Base-by-base conservation (phyloP, 495 filamentous ascomycete genomes). In the Talaromyces adpressus region DNA sequence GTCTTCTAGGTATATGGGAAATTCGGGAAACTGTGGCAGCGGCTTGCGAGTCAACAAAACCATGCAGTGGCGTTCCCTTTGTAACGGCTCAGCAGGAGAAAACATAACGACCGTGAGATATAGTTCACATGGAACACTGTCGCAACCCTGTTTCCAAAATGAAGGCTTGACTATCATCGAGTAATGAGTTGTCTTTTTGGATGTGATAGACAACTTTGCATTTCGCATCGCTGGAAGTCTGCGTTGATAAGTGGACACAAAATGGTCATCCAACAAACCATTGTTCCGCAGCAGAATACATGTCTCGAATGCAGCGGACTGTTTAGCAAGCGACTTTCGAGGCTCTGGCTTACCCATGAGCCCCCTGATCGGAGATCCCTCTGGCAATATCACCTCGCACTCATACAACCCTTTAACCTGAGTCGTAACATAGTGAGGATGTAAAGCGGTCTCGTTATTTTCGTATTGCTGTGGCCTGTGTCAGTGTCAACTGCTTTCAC, bases 291-390 rank as follows among this genome's bases (percentile, higher is more conserved):
- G 82, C 61, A 85, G 62, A 3, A 94, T 65, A 67, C 92, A 97
- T 51, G 89, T 83, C 69, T 94, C 88, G 70, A 94, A 98, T 3
- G 94, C 94, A 14, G 91, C 94, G 7, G 92, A 89, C 66, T 90
- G 87, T 72, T 96, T 97, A n/a, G 94, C 94, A 14, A 84, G 75
- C 23, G 85, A 76, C 69, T 95, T 98, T 59, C 80, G 89, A 2
- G 75, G 61, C 59, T 82, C 83, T 1, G 83, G 73, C 11, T 67
- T 69, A 36, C 94, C 93, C 45, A 84, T 81, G 9, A 86, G 79
- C 51, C 81, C 84, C 63, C 77, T 76, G 54, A 97, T 78, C 0
- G 92, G 92, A 0, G 92, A 92, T 25, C 74, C 82, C 47, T 88
- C 84, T 1, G 94, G 94, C 47, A 98, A 77, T 34, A 92, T 81